These are phyloP conservation scores for Talaromyces sp. DNA, from an alignment of 2,329 filamentous ascomycete species.

Conservation along the genomic window DNA sequence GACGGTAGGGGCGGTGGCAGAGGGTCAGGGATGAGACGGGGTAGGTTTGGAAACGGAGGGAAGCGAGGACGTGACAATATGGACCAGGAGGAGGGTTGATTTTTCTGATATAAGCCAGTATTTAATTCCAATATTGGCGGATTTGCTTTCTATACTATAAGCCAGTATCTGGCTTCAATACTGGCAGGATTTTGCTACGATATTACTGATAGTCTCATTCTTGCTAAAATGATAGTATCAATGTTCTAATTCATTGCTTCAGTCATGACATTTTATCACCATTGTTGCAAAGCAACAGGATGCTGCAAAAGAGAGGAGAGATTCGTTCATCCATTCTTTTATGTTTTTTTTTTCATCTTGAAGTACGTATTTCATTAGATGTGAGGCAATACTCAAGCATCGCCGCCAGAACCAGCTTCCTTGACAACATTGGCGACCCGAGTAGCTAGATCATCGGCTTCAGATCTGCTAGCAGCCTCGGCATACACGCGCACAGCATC, in stretches of 20 bases:
- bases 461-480: slow-evolving; percentile 82
- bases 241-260: slow-evolving; percentile 7
- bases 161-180: background rate
- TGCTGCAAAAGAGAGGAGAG: background rate
- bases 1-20: slow-evolving; percentile 42
- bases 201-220: background rate
- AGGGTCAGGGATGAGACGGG: slow-evolving; percentile 51
- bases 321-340: background rate
- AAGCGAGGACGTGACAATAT: slow-evolving; percentile 62
- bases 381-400: slow-evolving; percentile 1
- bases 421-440: slow-evolving; percentile 76
- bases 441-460: slow-evolving; percentile 85
- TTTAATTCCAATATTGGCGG: background rate
- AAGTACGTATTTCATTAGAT: slow-evolving; percentile 6
- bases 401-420: slow-evolving; percentile 46
- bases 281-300: background rate
- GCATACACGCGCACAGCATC: slow-evolving; percentile 96
- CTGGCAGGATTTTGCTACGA: background rate
- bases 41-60: slow-evolving; percentile 41
- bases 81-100: slow-evolving; percentile 71
- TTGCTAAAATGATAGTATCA: background rate
- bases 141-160: background rate
- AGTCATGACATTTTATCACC: slow-evolving; percentile 5
- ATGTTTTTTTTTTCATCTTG: background rate
- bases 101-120: background rate